A percentile compares a stretch with the other conserved stretches of the same genome.
Evolutionary conservation across 768 basidiomycete species (phyloP).

Genomic region (Lanmaoa pseudosensibilis): DNA sequence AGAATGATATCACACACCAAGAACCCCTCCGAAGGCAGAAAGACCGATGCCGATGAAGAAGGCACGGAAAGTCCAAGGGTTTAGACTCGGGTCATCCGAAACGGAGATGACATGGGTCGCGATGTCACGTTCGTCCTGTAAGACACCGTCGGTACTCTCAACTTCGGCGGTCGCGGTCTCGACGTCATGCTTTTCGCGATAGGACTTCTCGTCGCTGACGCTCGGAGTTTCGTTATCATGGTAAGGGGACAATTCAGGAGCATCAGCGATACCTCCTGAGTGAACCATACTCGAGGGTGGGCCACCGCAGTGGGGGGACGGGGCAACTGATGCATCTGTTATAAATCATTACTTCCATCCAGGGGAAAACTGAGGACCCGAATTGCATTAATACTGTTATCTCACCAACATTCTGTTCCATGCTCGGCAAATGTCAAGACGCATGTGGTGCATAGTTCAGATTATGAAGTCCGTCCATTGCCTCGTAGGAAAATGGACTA

Average conservation of each 20-base stretch:
- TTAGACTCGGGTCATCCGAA: constrained; percentile 29
- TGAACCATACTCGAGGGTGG: constrained; percentile 10
- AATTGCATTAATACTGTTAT: not conserved
- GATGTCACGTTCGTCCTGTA: constrained; percentile 47
- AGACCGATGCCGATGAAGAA: constrained; percentile 56
- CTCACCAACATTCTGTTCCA: not conserved
- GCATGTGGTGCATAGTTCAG: not conserved
- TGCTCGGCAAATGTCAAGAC: not conserved
- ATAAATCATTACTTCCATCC: not conserved
- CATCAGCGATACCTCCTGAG: not conserved
- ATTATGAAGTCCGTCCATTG: not conserved
- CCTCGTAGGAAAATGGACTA: not conserved
- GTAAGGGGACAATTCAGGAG: not conserved
- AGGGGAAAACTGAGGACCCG: not conserved
- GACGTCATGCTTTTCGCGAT: constrained; percentile 35
- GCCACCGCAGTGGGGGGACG: not conserved
- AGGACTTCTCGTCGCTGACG: constrained; percentile 20
- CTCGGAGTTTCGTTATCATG: constrained; percentile 3
- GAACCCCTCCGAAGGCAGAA: constrained; percentile 52
- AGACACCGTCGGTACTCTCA: constrained; percentile 19
- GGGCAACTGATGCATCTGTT: not conserved
- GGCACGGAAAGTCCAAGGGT: constrained; percentile 42
- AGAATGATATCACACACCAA: constrained; percentile 36
- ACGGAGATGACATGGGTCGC: constrained; percentile 48
- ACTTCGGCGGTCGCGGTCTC: constrained; percentile 25